A percentile compares a stretch with the other conserved stretches of the same genome.
phyloP scores from a whole-genome alignment of 2,329 filamentous ascomycete genomes.

The Diaporthe humulicola region DNA sequence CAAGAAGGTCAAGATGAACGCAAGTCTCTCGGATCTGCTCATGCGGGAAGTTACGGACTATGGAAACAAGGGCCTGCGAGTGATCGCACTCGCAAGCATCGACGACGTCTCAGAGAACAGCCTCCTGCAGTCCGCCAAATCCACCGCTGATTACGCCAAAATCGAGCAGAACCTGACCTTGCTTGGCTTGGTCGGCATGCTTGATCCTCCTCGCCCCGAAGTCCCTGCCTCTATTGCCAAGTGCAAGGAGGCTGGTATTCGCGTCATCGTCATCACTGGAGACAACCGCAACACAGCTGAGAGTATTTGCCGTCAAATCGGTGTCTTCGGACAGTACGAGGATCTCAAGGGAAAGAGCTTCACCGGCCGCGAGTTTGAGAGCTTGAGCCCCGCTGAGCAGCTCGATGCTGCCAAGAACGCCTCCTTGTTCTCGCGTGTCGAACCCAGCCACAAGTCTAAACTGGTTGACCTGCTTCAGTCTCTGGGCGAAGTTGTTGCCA shows the following conservation, averaged over 20 bases:
- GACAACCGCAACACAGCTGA: slow-evolving; percentile 98
- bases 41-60: slow-evolving; percentile 88
- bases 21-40: slow-evolving; percentile 77
- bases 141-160: slow-evolving; percentile 84
- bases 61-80: slow-evolving; percentile 90
- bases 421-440: slow-evolving; percentile 94
- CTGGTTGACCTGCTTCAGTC: slow-evolving; percentile 96
- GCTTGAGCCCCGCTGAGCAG: slow-evolving; percentile 82
- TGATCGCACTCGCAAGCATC: slow-evolving; percentile 91
- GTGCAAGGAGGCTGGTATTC: slow-evolving; percentile 93
- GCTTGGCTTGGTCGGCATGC: slow-evolving; percentile 93
- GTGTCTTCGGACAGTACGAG: slow-evolving; percentile 86
- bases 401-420: slow-evolving; percentile 86
- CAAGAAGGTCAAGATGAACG: slow-evolving; percentile 79
- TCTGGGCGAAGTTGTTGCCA: slow-evolving; percentile 93
- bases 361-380: slow-evolving; percentile 95
- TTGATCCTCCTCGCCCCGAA: slow-evolving; percentile 95
- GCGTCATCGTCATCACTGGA: slow-evolving; percentile 97
- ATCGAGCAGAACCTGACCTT: slow-evolving; percentile 96
- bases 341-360: slow-evolving; percentile 92
- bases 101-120: slow-evolving; percentile 80
- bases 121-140: slow-evolving; percentile 81
- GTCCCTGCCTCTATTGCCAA: slow-evolving; percentile 87
- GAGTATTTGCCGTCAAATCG: slow-evolving; percentile 97
- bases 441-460: slow-evolving; percentile 97